Base-by-base conservation (phyloP, 345 rosid genomes). In the Pugionium cornutum region DNA sequence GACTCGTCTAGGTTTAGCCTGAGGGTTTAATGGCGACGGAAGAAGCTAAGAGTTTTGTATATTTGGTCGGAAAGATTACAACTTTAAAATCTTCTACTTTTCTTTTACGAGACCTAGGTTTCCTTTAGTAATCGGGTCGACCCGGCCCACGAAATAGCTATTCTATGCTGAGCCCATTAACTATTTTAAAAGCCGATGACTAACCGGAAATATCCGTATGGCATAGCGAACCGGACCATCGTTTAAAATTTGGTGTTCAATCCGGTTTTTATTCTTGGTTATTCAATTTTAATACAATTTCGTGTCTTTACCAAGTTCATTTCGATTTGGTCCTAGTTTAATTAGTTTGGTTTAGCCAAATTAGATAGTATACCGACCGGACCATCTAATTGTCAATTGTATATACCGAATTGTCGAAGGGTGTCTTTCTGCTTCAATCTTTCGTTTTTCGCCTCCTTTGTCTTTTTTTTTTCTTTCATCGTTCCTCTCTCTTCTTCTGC, bases 1-100 rank as follows among this genome's bases (percentile, higher is more conserved):
- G 18, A 18, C 18, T 18, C 18, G 18, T 18, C 18, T 18, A 54
- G 56, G 47, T 18, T 49, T 49, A 55, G 65, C 77, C 47, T 33
- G 53, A 68, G 69, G 74, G 77, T 74, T 74, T 74, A 62, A 69
- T 51, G 77, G 77, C 69, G 74, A 67, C 54, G 73, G 69, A 39
- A 39, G 53, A 33, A 47, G 77, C 28, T n/a, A 2, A 6, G 1
- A 11, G 39, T 52, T 44, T 54, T 64, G 71, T 72, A 1, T 52
- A 8, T 59, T 73, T 66, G 52, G 77, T 73, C 72, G 72, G 76
- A 72, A 72, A 48, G 65, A 25, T 56, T 18, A 54, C 50, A 37
- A 33, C 65, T 44, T 57, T 63, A 46, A 71, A 71, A 71, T 40
- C 54, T 57, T 43, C 7, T 29, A n/a, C 59, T 55, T 34, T 1